phyloP scores from a whole-genome alignment of 495 filamentous ascomycete genomes.

The Xylaria flabelliformis region DNA sequence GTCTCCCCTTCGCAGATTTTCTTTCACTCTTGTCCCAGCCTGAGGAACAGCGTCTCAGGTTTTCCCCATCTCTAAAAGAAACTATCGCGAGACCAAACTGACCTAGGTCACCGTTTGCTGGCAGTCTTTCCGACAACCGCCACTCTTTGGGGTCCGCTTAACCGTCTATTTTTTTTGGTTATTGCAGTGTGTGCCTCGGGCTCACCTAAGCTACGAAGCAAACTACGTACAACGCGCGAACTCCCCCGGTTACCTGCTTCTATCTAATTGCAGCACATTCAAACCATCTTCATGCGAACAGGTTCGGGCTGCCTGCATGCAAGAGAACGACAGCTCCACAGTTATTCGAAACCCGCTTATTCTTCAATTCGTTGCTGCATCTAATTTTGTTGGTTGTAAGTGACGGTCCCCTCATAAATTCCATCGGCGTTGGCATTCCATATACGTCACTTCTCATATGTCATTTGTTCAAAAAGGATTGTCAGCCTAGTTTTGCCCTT shows the following conservation, averaged over 20 bases:
- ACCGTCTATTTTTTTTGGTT: slow-evolving; percentile 25
- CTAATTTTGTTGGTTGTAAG: slow-evolving; percentile 26
- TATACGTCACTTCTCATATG: slow-evolving; percentile 5
- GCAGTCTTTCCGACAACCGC: slow-evolving; percentile 37
- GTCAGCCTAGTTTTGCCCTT: neutral
- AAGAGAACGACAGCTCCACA: slow-evolving; percentile 44
- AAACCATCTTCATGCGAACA: slow-evolving; percentile 53
- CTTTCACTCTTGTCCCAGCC: slow-evolving; percentile 38
- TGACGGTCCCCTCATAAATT: slow-evolving; percentile 12
- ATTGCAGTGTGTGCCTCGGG: slow-evolving; percentile 35
- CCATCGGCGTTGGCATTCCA: neutral
- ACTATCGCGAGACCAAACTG: slow-evolving; percentile 25
- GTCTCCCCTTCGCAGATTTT: slow-evolving; percentile 35
- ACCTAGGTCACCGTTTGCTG: slow-evolving; percentile 36
- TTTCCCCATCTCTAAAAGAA: slow-evolving; percentile 22
- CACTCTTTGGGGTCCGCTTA: slow-evolving; percentile 36
- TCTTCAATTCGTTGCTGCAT: slow-evolving; percentile 14
- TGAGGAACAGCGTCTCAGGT: slow-evolving; percentile 45
- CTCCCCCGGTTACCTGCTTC: slow-evolving; percentile 48
- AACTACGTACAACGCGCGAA: slow-evolving; percentile 40
- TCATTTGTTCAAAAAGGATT: neutral
- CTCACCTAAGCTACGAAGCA: slow-evolving; percentile 36
- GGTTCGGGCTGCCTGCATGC: slow-evolving; percentile 59
- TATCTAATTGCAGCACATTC: slow-evolving; percentile 49
- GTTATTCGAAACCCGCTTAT: slow-evolving; percentile 30